Conservation (phyloP, 2,329 filamentous ascomycete genomes). For the Nemania sp. region DNA sequence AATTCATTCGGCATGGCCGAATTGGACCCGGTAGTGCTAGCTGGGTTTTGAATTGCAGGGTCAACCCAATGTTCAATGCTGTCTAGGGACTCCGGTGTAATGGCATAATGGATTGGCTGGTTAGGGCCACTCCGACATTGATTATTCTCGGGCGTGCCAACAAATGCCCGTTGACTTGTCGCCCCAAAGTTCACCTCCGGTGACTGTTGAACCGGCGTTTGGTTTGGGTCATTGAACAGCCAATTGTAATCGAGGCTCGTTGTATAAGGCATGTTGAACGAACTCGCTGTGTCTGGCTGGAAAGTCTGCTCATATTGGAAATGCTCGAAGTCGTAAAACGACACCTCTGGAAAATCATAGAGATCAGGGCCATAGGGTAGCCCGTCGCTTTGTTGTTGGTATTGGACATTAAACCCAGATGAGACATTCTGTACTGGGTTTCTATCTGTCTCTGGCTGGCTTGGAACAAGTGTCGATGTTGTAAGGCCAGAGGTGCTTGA, state of each 20-base stretch:
- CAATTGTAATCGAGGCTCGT: conserved; percentile 73
- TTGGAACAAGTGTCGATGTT: conserved; percentile 1
- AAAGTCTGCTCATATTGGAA: conserved; percentile 65
- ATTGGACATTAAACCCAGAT: neutral
- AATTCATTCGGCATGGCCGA: neutral
- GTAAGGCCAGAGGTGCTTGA: conserved; percentile 4
- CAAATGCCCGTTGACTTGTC: neutral
- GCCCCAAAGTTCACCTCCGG: neutral
- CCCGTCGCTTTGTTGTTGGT: conserved; percentile 20
- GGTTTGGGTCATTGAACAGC: conserved; percentile 64
- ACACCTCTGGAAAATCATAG: conserved; percentile 18
- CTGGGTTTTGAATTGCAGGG: neutral
- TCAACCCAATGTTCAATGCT: conserved; percentile 16
- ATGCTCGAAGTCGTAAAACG: conserved; percentile 31
- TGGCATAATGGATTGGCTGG: conserved; percentile 8
- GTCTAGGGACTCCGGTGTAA: conserved; percentile 21
- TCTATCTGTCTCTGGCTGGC: neutral
- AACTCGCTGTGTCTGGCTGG: conserved; percentile 71
- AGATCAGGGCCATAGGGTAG: conserved; percentile 39
- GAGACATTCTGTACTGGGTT: neutral
- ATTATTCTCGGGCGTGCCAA: neutral
- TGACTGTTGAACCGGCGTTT: conserved; percentile 37
- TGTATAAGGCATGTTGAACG: conserved; percentile 74
- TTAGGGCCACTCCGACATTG: neutral
- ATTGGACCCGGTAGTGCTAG: neutral